Percentiles rank a stretch among this genome's conserved stretches.
Conservation (phyloP, 345 rosid species). For the Mangifera indica region DNA sequence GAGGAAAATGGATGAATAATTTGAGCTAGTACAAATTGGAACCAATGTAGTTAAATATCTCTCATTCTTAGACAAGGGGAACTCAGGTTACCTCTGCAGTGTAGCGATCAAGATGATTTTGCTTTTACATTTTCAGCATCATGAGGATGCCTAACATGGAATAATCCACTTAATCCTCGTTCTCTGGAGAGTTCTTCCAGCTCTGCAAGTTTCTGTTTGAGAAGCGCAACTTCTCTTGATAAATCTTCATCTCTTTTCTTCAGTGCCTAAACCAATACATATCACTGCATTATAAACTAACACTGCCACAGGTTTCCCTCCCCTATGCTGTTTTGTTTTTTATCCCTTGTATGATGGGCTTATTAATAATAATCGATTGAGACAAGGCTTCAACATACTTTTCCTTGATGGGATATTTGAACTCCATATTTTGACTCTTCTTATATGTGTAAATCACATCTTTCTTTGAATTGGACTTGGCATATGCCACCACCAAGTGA, state of each 20-base stretch:
- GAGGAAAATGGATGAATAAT: background rate
- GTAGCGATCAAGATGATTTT: constrained; percentile 24
- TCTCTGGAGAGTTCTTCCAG: constrained; percentile 40
- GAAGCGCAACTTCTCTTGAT: constrained; percentile 38
- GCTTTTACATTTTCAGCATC: constrained; percentile 22
- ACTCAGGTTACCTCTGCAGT: background rate
- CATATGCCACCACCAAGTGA: background rate
- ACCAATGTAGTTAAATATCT: background rate
- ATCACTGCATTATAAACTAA: background rate
- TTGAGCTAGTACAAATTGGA: background rate
- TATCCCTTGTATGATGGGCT: background rate
- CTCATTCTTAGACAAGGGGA: background rate
- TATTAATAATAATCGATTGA: background rate
- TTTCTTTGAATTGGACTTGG: too few species aligned
- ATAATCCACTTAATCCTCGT: constrained; percentile 33
- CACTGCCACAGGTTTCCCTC: background rate
- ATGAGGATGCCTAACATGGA: constrained; percentile 26
- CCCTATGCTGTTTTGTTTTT: background rate
- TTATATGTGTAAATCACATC: background rate
- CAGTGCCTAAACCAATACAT: constrained; percentile 38
- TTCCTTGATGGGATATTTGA: background rate
- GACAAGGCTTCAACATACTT: constrained; percentile 3
- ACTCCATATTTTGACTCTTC: background rate
- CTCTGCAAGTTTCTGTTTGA: constrained; percentile 45
- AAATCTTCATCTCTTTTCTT: constrained; percentile 53